Base-by-base conservation (phyloP, 2,329 filamentous ascomycete species). In the Colletotrichum endophyticum region DNA sequence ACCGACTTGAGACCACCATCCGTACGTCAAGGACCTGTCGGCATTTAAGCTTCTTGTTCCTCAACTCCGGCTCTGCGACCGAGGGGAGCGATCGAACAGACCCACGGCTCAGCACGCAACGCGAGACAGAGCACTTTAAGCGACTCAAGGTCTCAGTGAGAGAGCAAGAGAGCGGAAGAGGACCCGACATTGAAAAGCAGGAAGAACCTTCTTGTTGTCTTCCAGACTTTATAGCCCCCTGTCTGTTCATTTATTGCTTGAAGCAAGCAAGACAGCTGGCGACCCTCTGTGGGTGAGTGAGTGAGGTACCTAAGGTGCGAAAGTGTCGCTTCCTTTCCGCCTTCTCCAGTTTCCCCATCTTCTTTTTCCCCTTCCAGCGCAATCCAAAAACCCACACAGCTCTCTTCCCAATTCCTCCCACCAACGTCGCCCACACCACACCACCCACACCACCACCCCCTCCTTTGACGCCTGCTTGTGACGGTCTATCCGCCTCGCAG, bases 341-440 rank as follows among this genome's bases (percentile, higher is more conserved):
- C 63, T 73, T 73, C 70, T 74, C 71, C 59, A 73, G 70, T 76
- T 75, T 76, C 73, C 59, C 73, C 70, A 76, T 76, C 63, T 66
- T 76, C 59, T 66, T 73, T 72, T 76, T 69, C 70, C 73, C 63
- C 59, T 75, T 68, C 70, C 64, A 76, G 73, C 70, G 73, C 70
- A 76, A 73, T 63, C 61, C 72, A 67, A 77, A 77, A 67, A 77
- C 75, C 75, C 72, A 74, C 75, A 74, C 72, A 69, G 70, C 63
- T 70, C 66, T 75, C 59, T 66, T 19, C 66, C 75, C 75, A 67
- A 71, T 75, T 73, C 67, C 71, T 75, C 72, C 67, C 66, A 70
- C 73, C 62, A 61, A 56, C 66, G 39, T 75, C 66, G 57, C 36
- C 68, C 57, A 70, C 36, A 70, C 70, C 59, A 73, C 72, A 70